Percentiles rank a stretch among this genome's conserved stretches.
Evolutionary conservation across 2,329 filamentous ascomycete genomes (phyloP).

Genomic region (Aureobasidium sp.): DNA sequence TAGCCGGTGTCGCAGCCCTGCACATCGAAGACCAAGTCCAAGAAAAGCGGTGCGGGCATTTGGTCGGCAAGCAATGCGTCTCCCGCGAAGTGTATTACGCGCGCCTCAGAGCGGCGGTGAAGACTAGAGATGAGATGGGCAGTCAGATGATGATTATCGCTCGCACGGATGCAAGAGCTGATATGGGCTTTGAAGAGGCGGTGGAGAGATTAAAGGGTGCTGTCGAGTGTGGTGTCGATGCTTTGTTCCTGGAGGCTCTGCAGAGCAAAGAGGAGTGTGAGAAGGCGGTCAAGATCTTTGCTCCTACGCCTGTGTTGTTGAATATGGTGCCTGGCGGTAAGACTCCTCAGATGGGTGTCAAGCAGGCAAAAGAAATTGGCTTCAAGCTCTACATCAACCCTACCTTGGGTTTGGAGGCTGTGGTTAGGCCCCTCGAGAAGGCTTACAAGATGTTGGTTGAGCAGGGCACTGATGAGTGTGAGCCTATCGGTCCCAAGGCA

Average conservation of each 20-base stretch:
- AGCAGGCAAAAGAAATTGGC: constrained; percentile 47
- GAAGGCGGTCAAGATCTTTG: constrained; percentile 37
- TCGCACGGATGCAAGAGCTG: constrained; percentile 52
- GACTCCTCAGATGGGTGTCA: constrained; percentile 44
- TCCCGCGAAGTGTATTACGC: constrained; percentile 39
- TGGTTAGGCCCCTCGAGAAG: constrained; percentile 22
- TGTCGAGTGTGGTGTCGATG: constrained; percentile 46
- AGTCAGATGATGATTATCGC: constrained; percentile 57
- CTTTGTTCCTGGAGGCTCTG: constrained; percentile 52
- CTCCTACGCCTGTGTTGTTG: constrained; percentile 43
- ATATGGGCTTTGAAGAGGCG: constrained; percentile 49
- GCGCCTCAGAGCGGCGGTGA: constrained; percentile 49
- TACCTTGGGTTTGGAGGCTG: constrained; percentile 40
- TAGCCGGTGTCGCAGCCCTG: constrained; percentile 48
- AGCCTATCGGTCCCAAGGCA: constrained; percentile 35
- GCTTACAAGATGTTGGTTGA: constrained; percentile 25
- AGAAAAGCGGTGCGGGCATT: constrained; percentile 57
- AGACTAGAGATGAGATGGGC: constrained; percentile 39
- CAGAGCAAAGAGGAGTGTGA: constrained; percentile 41
- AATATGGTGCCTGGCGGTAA: constrained; percentile 51
- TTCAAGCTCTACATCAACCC: constrained; percentile 53
- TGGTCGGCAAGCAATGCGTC: constrained; percentile 54
- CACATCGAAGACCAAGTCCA: constrained; percentile 57
- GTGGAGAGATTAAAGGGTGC: constrained; percentile 43
- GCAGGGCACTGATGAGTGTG: constrained; percentile 30